phyloP scores from a whole-genome alignment of 495 filamentous ascomycete genomes.

The Xanthoparmelia taractica region DNA sequence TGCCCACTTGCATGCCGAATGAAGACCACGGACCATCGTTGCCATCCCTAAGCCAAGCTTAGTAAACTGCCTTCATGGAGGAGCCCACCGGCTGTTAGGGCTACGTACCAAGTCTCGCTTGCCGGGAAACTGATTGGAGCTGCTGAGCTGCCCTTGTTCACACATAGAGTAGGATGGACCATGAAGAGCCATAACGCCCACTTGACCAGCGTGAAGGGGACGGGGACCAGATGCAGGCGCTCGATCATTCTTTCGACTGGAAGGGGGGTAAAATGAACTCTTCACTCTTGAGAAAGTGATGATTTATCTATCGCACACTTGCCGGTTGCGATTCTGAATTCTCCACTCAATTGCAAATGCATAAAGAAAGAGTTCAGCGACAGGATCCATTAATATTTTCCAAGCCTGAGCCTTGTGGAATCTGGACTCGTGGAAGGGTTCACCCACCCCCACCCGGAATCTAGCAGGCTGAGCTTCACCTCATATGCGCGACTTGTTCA shows the following conservation, averaged over 20 bases:
- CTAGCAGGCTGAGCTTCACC: no score
- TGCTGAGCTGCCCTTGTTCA: not conserved
- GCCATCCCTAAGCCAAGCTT: conserved; percentile 24
- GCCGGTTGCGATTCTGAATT: not conserved
- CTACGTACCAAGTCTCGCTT: not conserved
- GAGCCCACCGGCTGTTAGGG: not conserved
- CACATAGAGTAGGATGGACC: not conserved
- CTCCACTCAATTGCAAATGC: not conserved
- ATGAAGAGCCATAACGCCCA: not conserved
- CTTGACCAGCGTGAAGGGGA: not conserved
- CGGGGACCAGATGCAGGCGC: not conserved
- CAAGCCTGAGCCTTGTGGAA: not conserved
- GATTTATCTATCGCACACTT: not conserved
- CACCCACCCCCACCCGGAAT: no score
- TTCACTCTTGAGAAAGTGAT: not conserved
- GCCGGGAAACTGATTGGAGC: not conserved
- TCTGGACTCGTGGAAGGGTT: no score
- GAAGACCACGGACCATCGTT: conserved; percentile 37
- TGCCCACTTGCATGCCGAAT: conserved; percentile 33
- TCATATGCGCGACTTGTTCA: no score
- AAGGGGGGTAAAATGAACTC: not conserved
- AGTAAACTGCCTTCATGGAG: no score
- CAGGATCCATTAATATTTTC: not conserved
- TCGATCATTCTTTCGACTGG: not conserved
- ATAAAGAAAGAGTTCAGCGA: not conserved